Evolutionary conservation across 495 filamentous ascomycete genomes (phyloP), one percentile per base, ranked within the genome.

Genomic region (Talaromyces liani): DNA sequence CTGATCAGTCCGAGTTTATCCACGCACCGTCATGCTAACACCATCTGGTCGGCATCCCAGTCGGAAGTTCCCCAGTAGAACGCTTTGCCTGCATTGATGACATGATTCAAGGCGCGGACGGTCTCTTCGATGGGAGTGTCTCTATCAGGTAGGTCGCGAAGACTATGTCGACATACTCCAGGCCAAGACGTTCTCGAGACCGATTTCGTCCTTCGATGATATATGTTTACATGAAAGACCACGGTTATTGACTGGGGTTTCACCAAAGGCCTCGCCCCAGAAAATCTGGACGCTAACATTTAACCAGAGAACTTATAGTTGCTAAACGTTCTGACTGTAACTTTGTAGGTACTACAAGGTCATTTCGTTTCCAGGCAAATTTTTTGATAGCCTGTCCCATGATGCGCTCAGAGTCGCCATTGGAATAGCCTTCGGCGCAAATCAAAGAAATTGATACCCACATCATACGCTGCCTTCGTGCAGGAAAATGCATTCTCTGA

Each of bases 21-120:
- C 16, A 91, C 91, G 39, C 89, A 75, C 45, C 85, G 79, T 78
- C 87, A 91, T 6, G 92, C 92, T 63, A 87, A 79, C 5, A 84
- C 82, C 68, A 95, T 93, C 77, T 95, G 89, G 58, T 84, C 85
- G 12, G 91, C 89, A 62, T 79, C 80, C 92, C 91, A 95, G 77
- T 93, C 90, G 0, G 87, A 91, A 0, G 91, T 94, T 34, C 92
- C 92, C 91, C 91, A 95, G 81, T 95, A 94, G 71, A 94, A 88
- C 25, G 88, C 86, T 76, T 91, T 88, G 45, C 91, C 88, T 56
- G 82, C 81, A 71, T 87, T 80, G 67, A 95, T 91, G 36, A 88
- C 75, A 70, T 91, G 83, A 74, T 92, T 93, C 80, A 94, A 94
- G 51, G 81, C 91, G 61, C 91, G 85, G 31, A 95, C 91, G 34